These are phyloP conservation scores for Aureobasidium sp. DNA, from an alignment of 2,329 filamentous ascomycete genomes.

Conservation along the genomic window DNA sequence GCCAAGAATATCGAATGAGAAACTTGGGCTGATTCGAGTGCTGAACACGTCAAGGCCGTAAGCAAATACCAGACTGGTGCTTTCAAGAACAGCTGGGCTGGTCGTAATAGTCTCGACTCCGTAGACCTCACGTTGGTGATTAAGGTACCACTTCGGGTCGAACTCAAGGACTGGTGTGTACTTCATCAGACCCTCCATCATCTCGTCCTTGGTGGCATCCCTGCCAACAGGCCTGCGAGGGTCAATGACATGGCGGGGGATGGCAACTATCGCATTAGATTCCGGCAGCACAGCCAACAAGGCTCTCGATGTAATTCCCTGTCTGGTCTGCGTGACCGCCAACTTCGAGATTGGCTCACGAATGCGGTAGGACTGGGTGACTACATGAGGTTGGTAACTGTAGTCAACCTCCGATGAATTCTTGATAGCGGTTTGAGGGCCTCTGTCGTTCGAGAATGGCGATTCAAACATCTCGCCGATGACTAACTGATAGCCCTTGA, in stretches of 20 bases:
- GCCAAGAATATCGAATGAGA: constrained; percentile 84
- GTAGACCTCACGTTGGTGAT: constrained; percentile 73
- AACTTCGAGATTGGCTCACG: constrained; percentile 71
- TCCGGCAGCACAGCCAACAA: constrained; percentile 72
- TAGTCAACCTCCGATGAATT: constrained; percentile 73
- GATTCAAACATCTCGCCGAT: constrained; percentile 90
- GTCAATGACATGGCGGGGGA: constrained; percentile 73
- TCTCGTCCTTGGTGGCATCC: constrained; percentile 71
- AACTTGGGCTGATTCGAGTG: constrained; percentile 77
- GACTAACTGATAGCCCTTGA: constrained; percentile 80
- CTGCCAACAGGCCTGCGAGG: constrained; percentile 79
- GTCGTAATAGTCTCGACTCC: constrained; percentile 69
- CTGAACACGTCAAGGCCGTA: constrained; percentile 86
- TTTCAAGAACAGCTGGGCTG: constrained; percentile 75
- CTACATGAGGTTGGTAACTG: constrained; percentile 62
- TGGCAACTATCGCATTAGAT: constrained; percentile 66
- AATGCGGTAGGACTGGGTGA: constrained; percentile 75
- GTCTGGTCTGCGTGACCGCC: constrained; percentile 78
- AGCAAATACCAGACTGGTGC: constrained; percentile 81
- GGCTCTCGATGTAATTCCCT: constrained; percentile 81
- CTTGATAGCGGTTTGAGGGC: constrained; percentile 57
- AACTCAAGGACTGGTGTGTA: constrained; percentile 76
- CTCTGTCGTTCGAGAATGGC: constrained; percentile 72
- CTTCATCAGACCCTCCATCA: constrained; percentile 71
- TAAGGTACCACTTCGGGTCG: constrained; percentile 71